Evolutionary conservation across 768 basidiomycete genomes (phyloP), one percentile per base, ranked within the genome.

Genomic region (Kwoniella sp.): DNA sequence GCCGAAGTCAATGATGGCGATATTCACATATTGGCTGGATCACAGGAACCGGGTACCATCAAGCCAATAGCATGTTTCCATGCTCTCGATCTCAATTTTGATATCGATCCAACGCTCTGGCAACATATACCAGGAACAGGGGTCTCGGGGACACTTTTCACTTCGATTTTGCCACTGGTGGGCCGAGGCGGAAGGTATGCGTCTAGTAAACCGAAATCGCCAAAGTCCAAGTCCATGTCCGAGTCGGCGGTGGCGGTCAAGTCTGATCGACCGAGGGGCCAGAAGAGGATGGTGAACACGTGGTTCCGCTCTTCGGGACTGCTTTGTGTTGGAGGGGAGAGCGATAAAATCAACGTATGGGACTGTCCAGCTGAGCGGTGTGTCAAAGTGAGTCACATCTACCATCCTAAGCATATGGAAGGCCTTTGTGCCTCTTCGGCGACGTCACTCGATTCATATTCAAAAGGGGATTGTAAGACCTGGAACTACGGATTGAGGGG

Each of bases 1-100:
- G 69, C 76, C 3, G 76, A 74, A 37, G 71, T 72, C 47, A 74
- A 70, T 74, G 71, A 69, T 29, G 76, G 76, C 24, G 71, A 72
- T 48, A 69, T 77, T 5, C 69, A 74, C 56, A 68, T 77, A 4
- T 55, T 72, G n/a, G 60, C 67, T 15, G 69, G 68, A 19, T 58
- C 69, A 10, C 55, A 52, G 37, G n/a, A 74, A n/a, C 67, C 65
- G 1, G 24, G 33, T 2, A 29, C 57, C 9, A 64, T 74, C 55
- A 63, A 60, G 48, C 59, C 68, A 13, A 68, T 74, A 22, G 64
- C 76, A 5, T 68, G 67, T 13, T 77, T 77, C 63, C 50, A 52
- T 12, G 76, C 69, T 19, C 49, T 77, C 22, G 68, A 73, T 29
- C 36, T 46, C 36, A 2, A 37, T 2, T 5, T 21, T 40, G 36